phyloP scores from a whole-genome alignment of 129 eudicot species.

The Solidago caesia region DNA sequence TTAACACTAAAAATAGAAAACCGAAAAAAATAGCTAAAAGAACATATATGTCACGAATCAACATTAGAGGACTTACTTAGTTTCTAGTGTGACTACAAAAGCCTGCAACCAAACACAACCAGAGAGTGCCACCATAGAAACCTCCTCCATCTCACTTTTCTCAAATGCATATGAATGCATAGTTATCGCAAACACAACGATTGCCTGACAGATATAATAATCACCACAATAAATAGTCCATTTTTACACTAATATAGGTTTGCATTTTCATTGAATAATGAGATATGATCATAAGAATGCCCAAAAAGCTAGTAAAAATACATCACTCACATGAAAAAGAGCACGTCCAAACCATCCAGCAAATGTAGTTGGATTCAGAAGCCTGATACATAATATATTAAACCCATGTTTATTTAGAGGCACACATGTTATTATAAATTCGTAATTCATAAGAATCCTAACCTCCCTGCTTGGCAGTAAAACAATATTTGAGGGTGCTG shows the following conservation, averaged over 20 bases:
- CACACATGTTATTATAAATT: slow-evolving; percentile 7
- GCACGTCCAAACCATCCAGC: slow-evolving; percentile 99
- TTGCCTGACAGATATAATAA: slow-evolving; percentile 56
- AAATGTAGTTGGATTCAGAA: slow-evolving; percentile 93
- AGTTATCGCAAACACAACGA: slow-evolving; percentile 78
- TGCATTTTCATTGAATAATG: background rate
- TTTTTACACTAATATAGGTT: background rate
- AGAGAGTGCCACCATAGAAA: slow-evolving; percentile 93
- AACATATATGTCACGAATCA: background rate
- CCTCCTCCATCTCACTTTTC: slow-evolving; percentile 92
- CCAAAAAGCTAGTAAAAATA: slow-evolving; percentile 1
- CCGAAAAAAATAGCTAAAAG: background rate
- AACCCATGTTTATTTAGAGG: slow-evolving; percentile 10
- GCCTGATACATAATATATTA: slow-evolving; percentile 51
- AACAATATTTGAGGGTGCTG: slow-evolving; percentile 95
- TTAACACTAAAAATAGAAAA: background rate
- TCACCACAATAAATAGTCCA: slow-evolving; percentile 10
- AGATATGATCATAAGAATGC: slow-evolving; percentile 4
- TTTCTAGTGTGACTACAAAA: slow-evolving; percentile 83
- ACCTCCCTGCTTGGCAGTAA: slow-evolving; percentile 99
- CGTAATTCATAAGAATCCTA: slow-evolving; percentile 2
- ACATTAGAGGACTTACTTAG: slow-evolving; percentile 63
- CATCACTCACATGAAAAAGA: slow-evolving; percentile 80
- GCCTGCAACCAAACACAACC: slow-evolving; percentile 99
- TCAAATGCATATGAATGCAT: slow-evolving; percentile 81